phyloP scores from a whole-genome alignment of 2,329 filamentous ascomycete species.

The Aspergillus sp. region DNA sequence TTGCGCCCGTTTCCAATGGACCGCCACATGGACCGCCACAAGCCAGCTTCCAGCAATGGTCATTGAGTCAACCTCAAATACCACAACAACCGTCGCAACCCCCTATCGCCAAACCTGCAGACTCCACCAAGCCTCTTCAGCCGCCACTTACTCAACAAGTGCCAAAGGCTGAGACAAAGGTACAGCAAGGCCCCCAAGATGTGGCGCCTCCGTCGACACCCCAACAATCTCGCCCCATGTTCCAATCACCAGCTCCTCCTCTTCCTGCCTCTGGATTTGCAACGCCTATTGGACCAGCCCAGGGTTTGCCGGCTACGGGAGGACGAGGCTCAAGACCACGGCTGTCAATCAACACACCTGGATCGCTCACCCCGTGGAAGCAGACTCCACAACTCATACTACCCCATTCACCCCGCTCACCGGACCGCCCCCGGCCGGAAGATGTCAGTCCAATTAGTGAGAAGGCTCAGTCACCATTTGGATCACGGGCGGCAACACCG shows the following conservation, averaged over 20 bases:
- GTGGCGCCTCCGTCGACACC: slow-evolving; percentile 30
- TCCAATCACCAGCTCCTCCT: slow-evolving; percentile 27
- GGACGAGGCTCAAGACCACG: slow-evolving; percentile 30
- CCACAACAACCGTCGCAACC: slow-evolving; percentile 29
- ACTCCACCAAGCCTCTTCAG: slow-evolving; percentile 19
- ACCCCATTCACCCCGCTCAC: slow-evolving; percentile 39
- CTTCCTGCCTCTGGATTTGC: slow-evolving; percentile 23
- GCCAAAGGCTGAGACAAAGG: slow-evolving; percentile 16
- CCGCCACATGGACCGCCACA: slow-evolving; percentile 28
- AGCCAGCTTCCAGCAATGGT: slow-evolving; percentile 39
- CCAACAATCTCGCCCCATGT: slow-evolving; percentile 15
- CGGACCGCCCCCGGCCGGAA: slow-evolving; percentile 40
- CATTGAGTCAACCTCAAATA: slow-evolving; percentile 33
- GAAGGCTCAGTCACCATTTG: slow-evolving; percentile 37
- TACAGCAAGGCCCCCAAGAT: slow-evolving; percentile 17
- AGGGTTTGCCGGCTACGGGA: slow-evolving; percentile 21
- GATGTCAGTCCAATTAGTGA: slow-evolving; percentile 50
- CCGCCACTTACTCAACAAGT: slow-evolving; percentile 20
- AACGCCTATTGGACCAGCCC: slow-evolving; percentile 30
- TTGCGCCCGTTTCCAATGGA: slow-evolving; percentile 16
- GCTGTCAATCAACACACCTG: slow-evolving; percentile 40
- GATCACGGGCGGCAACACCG: slow-evolving; percentile 27
- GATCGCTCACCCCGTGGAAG: slow-evolving; percentile 47
- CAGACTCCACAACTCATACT: slow-evolving; percentile 36
- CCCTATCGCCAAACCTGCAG: slow-evolving; percentile 18